These are phyloP conservation scores for Acanthamoeba sp. DNA, from an alignment of 208 protist genomes.

Conservation along the genomic window DNA sequence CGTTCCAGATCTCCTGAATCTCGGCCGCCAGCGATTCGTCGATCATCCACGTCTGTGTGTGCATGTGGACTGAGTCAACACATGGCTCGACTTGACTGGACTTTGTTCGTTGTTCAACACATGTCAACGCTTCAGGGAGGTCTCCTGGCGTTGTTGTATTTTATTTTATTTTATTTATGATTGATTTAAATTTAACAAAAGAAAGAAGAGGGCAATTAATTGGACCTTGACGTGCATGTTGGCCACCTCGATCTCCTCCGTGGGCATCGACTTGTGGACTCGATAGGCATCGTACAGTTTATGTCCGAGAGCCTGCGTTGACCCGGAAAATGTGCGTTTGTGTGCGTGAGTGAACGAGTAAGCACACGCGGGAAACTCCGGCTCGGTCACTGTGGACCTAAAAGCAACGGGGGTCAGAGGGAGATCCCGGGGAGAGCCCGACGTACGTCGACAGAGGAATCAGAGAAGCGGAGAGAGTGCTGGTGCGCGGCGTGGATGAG, in stretches of 20 bases:
- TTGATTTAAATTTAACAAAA: not conserved
- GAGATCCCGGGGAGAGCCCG: not conserved
- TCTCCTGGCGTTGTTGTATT: no score
- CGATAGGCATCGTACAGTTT: constrained; percentile 43
- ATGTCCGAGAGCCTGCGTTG: not conserved
- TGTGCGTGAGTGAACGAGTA: not conserved
- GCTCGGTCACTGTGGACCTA: no score
- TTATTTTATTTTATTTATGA: not conserved
- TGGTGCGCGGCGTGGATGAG: constrained; percentile 33
- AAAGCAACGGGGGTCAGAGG: not conserved
- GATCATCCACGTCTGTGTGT: not conserved
- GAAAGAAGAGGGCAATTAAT: no score
- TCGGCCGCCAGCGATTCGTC: constrained; percentile 28
- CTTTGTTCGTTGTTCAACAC: no score
- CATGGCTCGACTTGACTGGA: no score
- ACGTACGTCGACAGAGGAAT: not conserved
- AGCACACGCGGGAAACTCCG: not conserved
- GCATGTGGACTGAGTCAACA: no score
- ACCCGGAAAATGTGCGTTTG: not conserved
- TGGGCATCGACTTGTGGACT: not conserved
- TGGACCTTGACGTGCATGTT: constrained; percentile 35
- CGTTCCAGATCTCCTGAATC: constrained; percentile 84
- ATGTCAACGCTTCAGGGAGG: no score
- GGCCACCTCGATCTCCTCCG: constrained; percentile 18
- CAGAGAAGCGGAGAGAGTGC: not conserved